phyloP scores from a whole-genome alignment of 805 yeast species.

The Saccharomyces paradoxus region DNA sequence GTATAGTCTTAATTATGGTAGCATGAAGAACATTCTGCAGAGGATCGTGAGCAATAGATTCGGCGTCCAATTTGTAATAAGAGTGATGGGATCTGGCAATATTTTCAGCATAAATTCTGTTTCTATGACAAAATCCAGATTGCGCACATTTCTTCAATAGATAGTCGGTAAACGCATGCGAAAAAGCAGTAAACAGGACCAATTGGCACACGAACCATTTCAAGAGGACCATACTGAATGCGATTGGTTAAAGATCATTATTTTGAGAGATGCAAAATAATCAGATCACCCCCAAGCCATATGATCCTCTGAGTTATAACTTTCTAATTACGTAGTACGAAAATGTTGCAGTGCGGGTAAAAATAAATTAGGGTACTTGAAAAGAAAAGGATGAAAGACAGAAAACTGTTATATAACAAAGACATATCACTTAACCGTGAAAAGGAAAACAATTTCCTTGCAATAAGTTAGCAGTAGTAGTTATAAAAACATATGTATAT shows the following conservation, averaged over 20 bases:
- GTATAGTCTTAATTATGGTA: constrained; percentile 38
- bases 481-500: background rate
- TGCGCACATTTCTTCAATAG: constrained; percentile 71
- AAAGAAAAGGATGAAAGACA: background rate
- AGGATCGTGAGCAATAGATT: constrained; percentile 26
- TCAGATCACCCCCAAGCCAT: background rate
- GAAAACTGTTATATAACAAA: background rate
- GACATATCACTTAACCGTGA: background rate
- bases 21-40: constrained; percentile 36
- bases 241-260: background rate
- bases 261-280: background rate
- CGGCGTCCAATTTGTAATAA: constrained; percentile 36
- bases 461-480: background rate
- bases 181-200: background rate
- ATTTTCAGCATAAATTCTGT: constrained; percentile 53
- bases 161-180: constrained; percentile 47
- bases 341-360: background rate
- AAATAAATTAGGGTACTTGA: background rate
- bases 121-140: constrained; percentile 78
- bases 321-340: background rate
- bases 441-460: background rate
- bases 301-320: background rate
- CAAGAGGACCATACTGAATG: background rate
- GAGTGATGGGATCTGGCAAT: constrained; percentile 30
- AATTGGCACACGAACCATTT: background rate